Conservation (phyloP, 2,329 filamentous ascomycete genomes). For the Xylogone sp. region DNA sequence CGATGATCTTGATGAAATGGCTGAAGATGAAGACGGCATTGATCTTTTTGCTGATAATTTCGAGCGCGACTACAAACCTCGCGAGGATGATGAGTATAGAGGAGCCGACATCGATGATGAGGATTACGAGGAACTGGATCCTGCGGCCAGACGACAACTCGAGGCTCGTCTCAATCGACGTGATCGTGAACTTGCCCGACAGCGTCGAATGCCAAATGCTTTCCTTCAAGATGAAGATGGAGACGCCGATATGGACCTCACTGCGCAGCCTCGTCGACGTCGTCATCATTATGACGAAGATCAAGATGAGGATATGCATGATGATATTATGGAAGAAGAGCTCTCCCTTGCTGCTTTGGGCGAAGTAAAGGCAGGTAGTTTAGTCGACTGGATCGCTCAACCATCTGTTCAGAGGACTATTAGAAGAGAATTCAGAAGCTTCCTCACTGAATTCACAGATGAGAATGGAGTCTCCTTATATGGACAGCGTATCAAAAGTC, state of each 20-base stretch:
- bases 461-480: conserved; percentile 88
- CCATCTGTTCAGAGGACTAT: conserved; percentile 89
- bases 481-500: conserved; percentile 85
- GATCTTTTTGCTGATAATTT: conserved; percentile 74
- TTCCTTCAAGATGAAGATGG: conserved; percentile 81
- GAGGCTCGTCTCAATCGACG: conserved; percentile 71
- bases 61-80: conserved; percentile 65
- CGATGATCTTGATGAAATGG: conserved; percentile 76
- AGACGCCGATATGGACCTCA: conserved; percentile 79
- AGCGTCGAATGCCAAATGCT: conserved; percentile 65
- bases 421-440: conserved; percentile 94
- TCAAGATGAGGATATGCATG: conserved; percentile 84
- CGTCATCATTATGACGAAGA: conserved; percentile 94
- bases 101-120: conserved; percentile 73
- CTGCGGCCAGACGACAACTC: conserved; percentile 63
- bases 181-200: conserved; percentile 66
- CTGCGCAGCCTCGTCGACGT: conserved; percentile 77
- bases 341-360: conserved; percentile 85
- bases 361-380: conserved; percentile 87
- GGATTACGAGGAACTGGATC: conserved; percentile 67
- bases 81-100: conserved; percentile 68
- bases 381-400: conserved; percentile 93
- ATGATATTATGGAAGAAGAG: conserved; percentile 94
- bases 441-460: conserved; percentile 94
- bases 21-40: conserved; percentile 77